These are phyloP conservation scores for Acorus gramineus DNA, from an alignment of 106 monocot species.

Conservation along the genomic window DNA sequence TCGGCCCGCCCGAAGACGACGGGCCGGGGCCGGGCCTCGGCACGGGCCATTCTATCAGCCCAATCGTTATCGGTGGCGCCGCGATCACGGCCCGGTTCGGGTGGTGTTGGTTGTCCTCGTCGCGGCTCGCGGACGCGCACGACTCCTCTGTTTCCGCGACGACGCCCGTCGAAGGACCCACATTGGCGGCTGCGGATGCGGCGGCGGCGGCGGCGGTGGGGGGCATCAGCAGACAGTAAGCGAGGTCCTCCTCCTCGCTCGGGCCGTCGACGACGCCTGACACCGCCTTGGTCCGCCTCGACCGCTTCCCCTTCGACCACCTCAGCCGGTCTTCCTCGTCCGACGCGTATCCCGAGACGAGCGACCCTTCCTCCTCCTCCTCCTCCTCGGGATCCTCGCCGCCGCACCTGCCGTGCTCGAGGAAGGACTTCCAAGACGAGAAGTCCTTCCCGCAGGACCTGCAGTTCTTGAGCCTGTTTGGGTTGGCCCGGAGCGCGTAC, in stretches of 20 bases:
- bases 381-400: constrained; percentile 13
- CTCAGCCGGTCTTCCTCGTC: background rate
- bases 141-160: constrained; percentile 44
- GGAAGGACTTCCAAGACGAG: constrained; percentile 58
- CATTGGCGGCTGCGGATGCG: too few relatives aligned
- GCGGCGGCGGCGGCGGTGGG: constrained; percentile 20
- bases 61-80: background rate
- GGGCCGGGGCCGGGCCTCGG: background rate
- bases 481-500: constrained; percentile 63
- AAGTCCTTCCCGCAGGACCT: constrained; percentile 57
- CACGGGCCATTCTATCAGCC: too few relatives aligned
- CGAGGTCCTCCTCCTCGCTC: constrained; percentile 73
- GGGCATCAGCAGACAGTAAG: constrained; percentile 59
- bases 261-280: background rate
- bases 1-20: background rate
- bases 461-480: constrained; percentile 28
- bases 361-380: background rate
- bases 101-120: constrained; percentile 17
- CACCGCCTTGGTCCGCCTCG: constrained; percentile 17
- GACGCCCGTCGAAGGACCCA: constrained; percentile 17
- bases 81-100: background rate
- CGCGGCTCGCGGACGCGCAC: constrained; percentile 42
- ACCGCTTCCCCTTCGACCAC: constrained; percentile 63
- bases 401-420: constrained; percentile 46
- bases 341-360: background rate